Conservation (phyloP, 2,329 filamentous ascomycete species). For the Huntiella abstrusa region DNA sequence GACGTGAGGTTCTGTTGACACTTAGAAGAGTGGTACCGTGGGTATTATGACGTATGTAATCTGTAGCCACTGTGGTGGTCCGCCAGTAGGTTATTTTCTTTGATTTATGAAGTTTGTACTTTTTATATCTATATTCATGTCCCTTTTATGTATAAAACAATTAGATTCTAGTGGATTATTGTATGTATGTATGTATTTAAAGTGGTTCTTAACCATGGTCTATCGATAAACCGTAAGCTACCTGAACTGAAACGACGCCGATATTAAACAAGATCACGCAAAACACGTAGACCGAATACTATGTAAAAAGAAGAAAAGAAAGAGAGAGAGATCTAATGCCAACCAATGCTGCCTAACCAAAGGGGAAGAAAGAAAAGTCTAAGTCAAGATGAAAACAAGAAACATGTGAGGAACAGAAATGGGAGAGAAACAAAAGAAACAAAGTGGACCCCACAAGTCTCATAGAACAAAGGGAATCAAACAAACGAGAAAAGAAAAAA, state of each 20-base stretch:
- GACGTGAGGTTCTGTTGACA: no score
- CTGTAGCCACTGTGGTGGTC: no score
- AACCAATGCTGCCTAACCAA: neutral
- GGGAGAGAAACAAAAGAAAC: neutral
- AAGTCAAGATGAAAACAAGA: no score
- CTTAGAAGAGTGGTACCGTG: no score
- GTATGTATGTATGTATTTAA: neutral
- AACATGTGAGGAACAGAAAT: neutral
- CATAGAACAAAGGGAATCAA: neutral
- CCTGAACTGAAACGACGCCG: no score
- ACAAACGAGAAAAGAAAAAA: neutral
- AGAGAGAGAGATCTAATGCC: neutral
- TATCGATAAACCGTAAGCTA: neutral
- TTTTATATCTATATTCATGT: neutral
- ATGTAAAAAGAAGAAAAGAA: neutral
- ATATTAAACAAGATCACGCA: no score
- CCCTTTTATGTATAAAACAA: neutral
- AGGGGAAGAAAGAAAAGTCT: no score
- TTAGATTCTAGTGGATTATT: neutral
- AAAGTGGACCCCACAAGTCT: neutral
- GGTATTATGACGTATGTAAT: no score
- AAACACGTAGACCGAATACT: neutral
- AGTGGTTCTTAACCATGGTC: neutral
- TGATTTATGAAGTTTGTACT: neutral
- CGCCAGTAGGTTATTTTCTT: neutral